Evolutionary conservation across 179 eudicot genomes (phyloP).

Genomic region (Vitellaria paradoxa): DNA sequence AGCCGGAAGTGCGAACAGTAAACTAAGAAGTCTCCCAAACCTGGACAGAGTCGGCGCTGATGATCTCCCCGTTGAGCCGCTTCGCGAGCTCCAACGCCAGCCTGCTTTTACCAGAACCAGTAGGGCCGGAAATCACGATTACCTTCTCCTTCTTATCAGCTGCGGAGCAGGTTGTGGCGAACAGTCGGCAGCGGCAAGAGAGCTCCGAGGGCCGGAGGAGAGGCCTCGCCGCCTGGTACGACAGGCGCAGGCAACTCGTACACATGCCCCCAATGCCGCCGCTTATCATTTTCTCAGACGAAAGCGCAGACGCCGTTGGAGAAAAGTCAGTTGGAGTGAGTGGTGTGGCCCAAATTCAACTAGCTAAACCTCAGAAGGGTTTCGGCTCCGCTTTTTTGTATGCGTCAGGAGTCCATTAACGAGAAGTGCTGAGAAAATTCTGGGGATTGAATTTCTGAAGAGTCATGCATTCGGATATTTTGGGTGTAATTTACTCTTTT

Average conservation of each 20-base stretch:
- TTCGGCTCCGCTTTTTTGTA: too few species aligned
- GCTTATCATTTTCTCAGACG: slow-evolving; percentile 14
- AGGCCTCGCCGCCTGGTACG: slow-evolving; percentile 23
- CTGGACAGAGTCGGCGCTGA: slow-evolving; percentile 97
- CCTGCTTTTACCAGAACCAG: slow-evolving; percentile 88
- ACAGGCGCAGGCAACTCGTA: slow-evolving; percentile 25
- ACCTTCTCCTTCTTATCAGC: slow-evolving; percentile 48
- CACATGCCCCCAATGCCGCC: slow-evolving; percentile 10
- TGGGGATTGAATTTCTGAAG: too few species aligned
- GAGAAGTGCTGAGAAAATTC: too few species aligned
- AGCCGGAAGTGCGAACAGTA: background rate
- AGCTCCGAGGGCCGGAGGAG: slow-evolving; percentile 6
- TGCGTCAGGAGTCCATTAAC: too few species aligned
- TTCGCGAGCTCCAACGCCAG: slow-evolving; percentile 86
- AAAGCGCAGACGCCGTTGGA: too few species aligned
- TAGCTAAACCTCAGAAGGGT: too few species aligned
- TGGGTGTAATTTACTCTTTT: too few species aligned
- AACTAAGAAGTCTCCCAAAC: slow-evolving; percentile 22
- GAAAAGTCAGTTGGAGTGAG: too few species aligned
- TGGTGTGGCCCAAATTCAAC: too few species aligned
- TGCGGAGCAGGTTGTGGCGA: slow-evolving; percentile 33
- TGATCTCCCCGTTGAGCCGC: slow-evolving; percentile 85
- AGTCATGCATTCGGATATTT: too few species aligned
- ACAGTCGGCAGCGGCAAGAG: slow-evolving; percentile 19
- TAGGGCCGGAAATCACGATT: slow-evolving; percentile 88